A percentile compares a stretch with the other conserved stretches of the same genome.
These are phyloP conservation scores for Ophiosphaerella narmari DNA, from an alignment of 2,329 filamentous ascomycete species.

Conservation along the genomic window DNA sequence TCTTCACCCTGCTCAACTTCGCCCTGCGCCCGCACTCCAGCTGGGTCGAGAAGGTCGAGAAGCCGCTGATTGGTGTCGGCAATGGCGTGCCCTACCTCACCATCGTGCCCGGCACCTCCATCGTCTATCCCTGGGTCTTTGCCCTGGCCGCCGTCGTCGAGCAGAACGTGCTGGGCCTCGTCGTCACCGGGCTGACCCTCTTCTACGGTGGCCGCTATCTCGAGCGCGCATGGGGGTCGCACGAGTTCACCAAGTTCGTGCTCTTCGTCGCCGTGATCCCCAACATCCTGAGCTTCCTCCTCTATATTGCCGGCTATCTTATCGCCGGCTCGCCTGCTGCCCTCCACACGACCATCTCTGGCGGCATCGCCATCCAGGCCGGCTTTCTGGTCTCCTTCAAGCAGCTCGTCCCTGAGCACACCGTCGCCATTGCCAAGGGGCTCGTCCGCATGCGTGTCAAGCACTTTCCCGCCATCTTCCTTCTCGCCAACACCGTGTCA, in stretches of 20 bases:
- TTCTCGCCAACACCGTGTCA: conserved; percentile 70
- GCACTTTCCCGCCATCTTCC: conserved; percentile 77
- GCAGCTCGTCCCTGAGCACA: conserved; percentile 95
- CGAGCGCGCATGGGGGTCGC: conserved; percentile 92
- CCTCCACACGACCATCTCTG: conserved; percentile 82
- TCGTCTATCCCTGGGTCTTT: conserved; percentile 93
- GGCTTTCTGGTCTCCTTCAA: conserved; percentile 96
- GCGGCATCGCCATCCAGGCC: conserved; percentile 86
- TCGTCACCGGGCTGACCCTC: conserved; percentile 75
- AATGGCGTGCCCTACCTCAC: conserved; percentile 83
- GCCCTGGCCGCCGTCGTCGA: conserved; percentile 86
- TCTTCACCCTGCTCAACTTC: conserved; percentile 82
- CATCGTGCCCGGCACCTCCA: conserved; percentile 79
- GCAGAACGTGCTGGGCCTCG: conserved; percentile 86
- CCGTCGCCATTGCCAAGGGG: conserved; percentile 89
- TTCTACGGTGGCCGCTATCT: conserved; percentile 94
- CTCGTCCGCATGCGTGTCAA: conserved; percentile 87
- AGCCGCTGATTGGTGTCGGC: conserved; percentile 53
- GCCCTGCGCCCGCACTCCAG: conserved; percentile 63
- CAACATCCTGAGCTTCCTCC: conserved; percentile 74
- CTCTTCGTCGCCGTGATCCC: conserved; percentile 77
- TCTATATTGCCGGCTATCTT: conserved; percentile 75
- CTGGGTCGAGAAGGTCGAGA: conserved; percentile 52
- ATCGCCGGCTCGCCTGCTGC: conserved; percentile 69
- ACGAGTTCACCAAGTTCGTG: conserved; percentile 90